Evolutionary conservation across 495 filamentous ascomycete genomes (phyloP).

Genomic region (Umbilicaria muhlenbergii): DNA sequence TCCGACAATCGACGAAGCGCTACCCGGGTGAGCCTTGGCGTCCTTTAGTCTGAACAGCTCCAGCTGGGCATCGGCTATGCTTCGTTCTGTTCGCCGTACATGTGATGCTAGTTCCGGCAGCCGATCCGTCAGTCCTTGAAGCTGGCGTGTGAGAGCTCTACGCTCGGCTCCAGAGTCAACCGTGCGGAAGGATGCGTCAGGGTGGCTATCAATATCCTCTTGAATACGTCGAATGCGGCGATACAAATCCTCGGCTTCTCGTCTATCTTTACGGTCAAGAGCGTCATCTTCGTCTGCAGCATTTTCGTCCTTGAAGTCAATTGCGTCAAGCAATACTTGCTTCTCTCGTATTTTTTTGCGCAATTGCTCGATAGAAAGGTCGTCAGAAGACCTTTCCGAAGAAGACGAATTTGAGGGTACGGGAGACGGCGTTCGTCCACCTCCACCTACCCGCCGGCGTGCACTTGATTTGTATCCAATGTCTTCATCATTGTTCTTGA

Average conservation of each 20-base stretch:
- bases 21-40: constrained; percentile 78
- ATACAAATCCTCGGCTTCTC: constrained; percentile 89
- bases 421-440: constrained; percentile 57
- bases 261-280: constrained; percentile 75
- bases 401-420: constrained; percentile 53
- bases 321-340: constrained; percentile 88
- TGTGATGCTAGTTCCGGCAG: constrained; percentile 85
- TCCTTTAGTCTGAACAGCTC: constrained; percentile 89
- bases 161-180: constrained; percentile 78
- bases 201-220: constrained; percentile 90
- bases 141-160: constrained; percentile 67
- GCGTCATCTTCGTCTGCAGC: constrained; percentile 80
- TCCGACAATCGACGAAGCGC: constrained; percentile 71
- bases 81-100: constrained; percentile 78
- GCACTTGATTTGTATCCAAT: constrained; percentile 90
- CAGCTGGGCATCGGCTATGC: constrained; percentile 82
- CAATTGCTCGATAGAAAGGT: constrained; percentile 72
- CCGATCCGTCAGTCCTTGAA: constrained; percentile 76
- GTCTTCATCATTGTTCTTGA: constrained; percentile 77
- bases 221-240: constrained; percentile 84
- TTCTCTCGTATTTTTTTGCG: constrained; percentile 90
- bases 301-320: constrained; percentile 92
- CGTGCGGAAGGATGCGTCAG: constrained; percentile 55
- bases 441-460: constrained; percentile 63
- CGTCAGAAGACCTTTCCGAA: constrained; percentile 57